Percentiles rank a stretch among this genome's conserved stretches.
phyloP scores from a whole-genome alignment of 371 early-diverging fungal species.

The Circinella minor region DNA sequence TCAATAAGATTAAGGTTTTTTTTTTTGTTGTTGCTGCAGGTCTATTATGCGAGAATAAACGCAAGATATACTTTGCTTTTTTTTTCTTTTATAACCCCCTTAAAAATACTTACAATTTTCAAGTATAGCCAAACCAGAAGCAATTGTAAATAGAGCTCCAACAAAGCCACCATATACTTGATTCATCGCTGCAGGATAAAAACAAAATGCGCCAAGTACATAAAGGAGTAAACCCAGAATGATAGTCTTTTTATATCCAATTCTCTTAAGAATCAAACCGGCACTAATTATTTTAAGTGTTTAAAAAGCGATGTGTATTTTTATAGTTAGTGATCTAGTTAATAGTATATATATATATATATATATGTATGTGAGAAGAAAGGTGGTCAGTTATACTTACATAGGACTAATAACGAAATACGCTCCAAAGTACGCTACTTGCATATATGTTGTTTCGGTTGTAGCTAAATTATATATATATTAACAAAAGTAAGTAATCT shows the following conservation, averaged over 20 bases:
- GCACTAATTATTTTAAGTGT: conserved; percentile 24
- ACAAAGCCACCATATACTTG: conserved; percentile 50
- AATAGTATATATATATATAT: neutral
- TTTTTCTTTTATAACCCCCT: neutral
- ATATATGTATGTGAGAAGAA: neutral
- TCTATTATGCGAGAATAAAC: too few species aligned
- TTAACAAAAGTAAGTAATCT: too few species aligned
- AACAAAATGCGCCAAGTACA: conserved; percentile 50
- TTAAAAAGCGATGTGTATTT: too few species aligned
- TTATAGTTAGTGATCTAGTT: too few species aligned
- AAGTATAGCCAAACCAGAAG: conserved; percentile 49
- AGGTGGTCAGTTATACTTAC: conserved; percentile 28
- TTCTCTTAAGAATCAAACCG: conserved; percentile 38
- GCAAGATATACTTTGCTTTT: neutral
- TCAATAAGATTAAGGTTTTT: neutral
- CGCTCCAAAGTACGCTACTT: conserved; percentile 57
- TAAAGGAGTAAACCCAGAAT: conserved; percentile 48
- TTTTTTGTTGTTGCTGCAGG: too few species aligned
- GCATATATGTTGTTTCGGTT: conserved; percentile 51
- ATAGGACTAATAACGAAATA: conserved; percentile 52
- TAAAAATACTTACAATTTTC: conserved; percentile 41
- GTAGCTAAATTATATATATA: conserved; percentile 29
- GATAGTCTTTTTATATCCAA: conserved; percentile 53
- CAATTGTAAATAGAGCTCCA: conserved; percentile 51
- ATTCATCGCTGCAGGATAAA: conserved; percentile 47